Evolutionary conservation across 345 rosid species (phyloP).

Genomic region (Salix udensis): DNA sequence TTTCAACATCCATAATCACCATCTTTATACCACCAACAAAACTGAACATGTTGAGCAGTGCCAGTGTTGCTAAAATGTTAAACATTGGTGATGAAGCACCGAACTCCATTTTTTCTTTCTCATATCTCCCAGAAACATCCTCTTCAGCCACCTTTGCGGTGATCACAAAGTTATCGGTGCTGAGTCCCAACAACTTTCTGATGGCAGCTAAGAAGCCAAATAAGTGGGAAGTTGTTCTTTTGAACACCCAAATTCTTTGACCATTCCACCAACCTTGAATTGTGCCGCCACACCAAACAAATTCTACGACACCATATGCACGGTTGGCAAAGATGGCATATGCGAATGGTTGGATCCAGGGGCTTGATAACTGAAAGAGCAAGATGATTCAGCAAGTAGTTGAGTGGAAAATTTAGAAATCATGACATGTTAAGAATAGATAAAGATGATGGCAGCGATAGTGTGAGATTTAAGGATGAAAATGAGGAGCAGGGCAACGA

Average conservation of each 20-base stretch:
- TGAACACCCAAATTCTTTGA: constrained; percentile 67
- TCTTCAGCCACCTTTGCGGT: constrained; percentile 61
- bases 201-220: constrained; percentile 55
- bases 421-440: too few species aligned
- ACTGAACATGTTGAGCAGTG: constrained; percentile 50
- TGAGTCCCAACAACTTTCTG: constrained; percentile 39
- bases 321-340: constrained; percentile 35
- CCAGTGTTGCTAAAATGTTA: constrained; percentile 52
- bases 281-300: constrained; percentile 55
- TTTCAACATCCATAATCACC: neutral
- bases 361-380: constrained; percentile 46
- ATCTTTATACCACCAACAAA: constrained; percentile 26
- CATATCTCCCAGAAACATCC: constrained; percentile 44
- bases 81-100: constrained; percentile 65
- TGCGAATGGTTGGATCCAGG: constrained; percentile 57
- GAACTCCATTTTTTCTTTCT: constrained; percentile 64
- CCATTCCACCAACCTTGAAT: constrained; percentile 71
- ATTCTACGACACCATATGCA: constrained; percentile 47
- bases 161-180: constrained; percentile 49
- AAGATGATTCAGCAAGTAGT: too few species aligned
- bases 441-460: too few species aligned
- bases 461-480: too few species aligned
- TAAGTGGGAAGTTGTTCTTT: constrained; percentile 63
- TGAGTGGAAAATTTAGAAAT: too few species aligned
- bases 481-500: too few species aligned